A percentile compares a stretch with the other conserved stretches of the same genome.
Conservation (phyloP, 2,329 filamentous ascomycete species). For the Apiospora rasikravindrae region DNA sequence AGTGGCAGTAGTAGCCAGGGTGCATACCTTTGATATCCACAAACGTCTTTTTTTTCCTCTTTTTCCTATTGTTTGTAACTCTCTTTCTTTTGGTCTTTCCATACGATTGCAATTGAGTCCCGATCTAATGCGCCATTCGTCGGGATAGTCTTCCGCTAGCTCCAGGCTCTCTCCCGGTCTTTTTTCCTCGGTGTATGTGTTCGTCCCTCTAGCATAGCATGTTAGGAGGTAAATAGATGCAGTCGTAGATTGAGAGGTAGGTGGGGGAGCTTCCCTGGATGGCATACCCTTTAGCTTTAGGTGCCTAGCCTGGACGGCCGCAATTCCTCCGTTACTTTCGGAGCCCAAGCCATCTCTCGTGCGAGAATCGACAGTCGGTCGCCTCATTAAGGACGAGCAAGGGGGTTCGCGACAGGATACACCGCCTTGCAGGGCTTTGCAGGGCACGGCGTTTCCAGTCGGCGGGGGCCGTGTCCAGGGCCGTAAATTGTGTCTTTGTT, state of each 20-base stretch:
- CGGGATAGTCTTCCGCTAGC: not conserved
- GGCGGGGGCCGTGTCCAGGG: constrained; percentile 10
- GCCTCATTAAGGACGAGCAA: not conserved
- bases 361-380: constrained; percentile 11
- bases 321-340: not conserved
- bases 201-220: not conserved
- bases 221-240: not conserved
- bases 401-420: constrained; percentile 4
- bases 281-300: not conserved
- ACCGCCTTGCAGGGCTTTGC: constrained; percentile 14
- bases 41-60: not conserved
- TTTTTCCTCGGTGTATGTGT: not conserved
- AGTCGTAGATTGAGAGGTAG: not conserved
- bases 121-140: not conserved
- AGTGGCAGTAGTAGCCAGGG: not conserved
- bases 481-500: constrained; percentile 1
- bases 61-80: not conserved
- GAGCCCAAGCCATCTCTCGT: not conserved
- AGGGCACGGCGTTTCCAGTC: constrained; percentile 2
- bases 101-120: not conserved
- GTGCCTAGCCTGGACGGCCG: not conserved
- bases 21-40: not conserved
- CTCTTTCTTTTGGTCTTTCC: not conserved
- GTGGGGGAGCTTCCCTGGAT: not conserved
- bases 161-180: not conserved